Evolutionary conservation across 2,329 filamentous ascomycete species (phyloP), one percentile per base, ranked within the genome.

Genomic region (Fusarium staphyleae): DNA sequence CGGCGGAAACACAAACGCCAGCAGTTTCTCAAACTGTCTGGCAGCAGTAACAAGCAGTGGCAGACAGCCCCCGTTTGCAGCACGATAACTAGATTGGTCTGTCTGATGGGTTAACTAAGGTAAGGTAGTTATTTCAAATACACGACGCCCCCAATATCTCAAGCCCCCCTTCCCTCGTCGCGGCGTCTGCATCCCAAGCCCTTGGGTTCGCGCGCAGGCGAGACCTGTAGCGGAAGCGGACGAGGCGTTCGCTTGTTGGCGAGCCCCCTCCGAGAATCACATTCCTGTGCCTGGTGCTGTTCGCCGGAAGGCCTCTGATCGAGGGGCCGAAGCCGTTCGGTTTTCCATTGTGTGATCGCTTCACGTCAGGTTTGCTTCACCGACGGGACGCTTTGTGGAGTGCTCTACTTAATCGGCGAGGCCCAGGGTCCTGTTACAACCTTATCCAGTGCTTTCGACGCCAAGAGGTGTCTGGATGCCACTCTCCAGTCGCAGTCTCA

Each of bases 1-100:
- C 42, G 44, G 26, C 37, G 37, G 44, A 66, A 60, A 55, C 47
- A 57, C 48, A 61, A 57, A 49, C 48, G 47, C 52, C 52, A 49
- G 28, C 15, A 33, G 32, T 56, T 57, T 41, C 50, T 46, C 41
- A 29, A 29, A 28, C 36, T 26, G 26, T 26, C 24, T 33, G 41
- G 22, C 41, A 33, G 28, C 14, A 19, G 22, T 18, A 14, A 15
- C 36, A 39, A 19, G 34, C 34, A n/a, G n/a, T n/a, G n/a, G n/a
- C n/a, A n/a, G n/a, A n/a, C n/a, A 15, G 12, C 16, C 34, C 34
- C 34, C 15, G 34, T 19, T 36, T 5, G 15, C 9, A 36, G 16
- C 34, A n/a, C 34, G 29, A 13, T 13, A n/a, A n/a, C n/a, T n/a
- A 24, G 18, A 44, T 24, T 26, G n/a, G 28, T 39, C 33, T 39